Evolutionary conservation across 1,139 yeast species (phyloP).

Genomic region (Kurtzmaniella quercitrusa): DNA sequence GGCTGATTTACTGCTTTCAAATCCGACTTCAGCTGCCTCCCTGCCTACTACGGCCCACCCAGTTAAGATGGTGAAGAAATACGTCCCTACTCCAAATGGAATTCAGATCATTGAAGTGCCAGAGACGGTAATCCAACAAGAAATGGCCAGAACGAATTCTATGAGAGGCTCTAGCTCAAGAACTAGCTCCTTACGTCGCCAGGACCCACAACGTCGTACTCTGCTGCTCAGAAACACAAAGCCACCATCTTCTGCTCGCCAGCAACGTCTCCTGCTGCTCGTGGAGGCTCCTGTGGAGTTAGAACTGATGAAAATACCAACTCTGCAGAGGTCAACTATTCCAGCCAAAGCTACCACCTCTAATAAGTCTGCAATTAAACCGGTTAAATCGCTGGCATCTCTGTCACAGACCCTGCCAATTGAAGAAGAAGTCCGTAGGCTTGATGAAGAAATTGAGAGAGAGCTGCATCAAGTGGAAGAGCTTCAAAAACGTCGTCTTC

Average conservation of each 20-base stretch:
- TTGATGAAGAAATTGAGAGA: slow-evolving; percentile 25
- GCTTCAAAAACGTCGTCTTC: slow-evolving; percentile 26
- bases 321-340: background rate
- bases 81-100: slow-evolving; percentile 47
- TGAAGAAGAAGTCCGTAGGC: slow-evolving; percentile 11
- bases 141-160: slow-evolving; percentile 39
- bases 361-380: background rate
- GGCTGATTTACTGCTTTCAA: background rate
- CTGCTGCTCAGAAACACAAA: background rate
- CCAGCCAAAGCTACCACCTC: slow-evolving; percentile 1
- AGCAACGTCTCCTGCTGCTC: slow-evolving; percentile 1
- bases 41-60: slow-evolving; percentile 5
- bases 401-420: background rate
- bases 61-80: slow-evolving; percentile 43
- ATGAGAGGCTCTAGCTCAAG: slow-evolving; percentile 24
- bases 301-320: background rate
- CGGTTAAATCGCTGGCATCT: background rate
- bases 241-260: background rate
- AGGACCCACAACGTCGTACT: background rate
- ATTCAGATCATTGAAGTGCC: slow-evolving; percentile 48
- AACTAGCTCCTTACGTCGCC: slow-evolving; percentile 10
- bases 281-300: background rate
- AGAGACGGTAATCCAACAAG: slow-evolving; percentile 32
- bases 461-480: slow-evolving; percentile 29
- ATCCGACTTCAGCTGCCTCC: slow-evolving; percentile 14